phyloP scores from a whole-genome alignment of 768 basidiomycete species.

The Coprinopsis marcescibilis region DNA sequence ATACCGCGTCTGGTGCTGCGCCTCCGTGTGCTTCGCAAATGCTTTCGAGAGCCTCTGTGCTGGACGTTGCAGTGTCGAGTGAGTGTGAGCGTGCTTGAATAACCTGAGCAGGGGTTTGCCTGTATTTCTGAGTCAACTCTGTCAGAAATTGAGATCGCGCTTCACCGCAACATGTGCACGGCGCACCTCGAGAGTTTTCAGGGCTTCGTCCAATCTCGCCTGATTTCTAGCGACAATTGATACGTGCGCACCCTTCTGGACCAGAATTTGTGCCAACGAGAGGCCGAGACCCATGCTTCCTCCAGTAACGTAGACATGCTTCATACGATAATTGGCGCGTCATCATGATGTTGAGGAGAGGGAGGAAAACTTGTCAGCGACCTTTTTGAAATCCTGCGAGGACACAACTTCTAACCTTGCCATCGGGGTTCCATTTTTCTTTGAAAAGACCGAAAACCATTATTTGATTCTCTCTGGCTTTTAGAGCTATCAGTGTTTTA shows the following conservation, averaged over 20 bases:
- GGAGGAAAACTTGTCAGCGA: background rate
- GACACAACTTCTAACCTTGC: slow-evolving; percentile 34
- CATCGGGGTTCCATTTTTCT: slow-evolving; percentile 45
- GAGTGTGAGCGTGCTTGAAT: slow-evolving; percentile 64
- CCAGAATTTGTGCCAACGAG: slow-evolving; percentile 61
- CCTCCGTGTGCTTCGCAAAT: slow-evolving; percentile 52
- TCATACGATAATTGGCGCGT: background rate
- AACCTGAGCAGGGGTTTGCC: slow-evolving; percentile 52
- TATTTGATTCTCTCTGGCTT: background rate
- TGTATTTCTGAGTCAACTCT: slow-evolving; percentile 34
- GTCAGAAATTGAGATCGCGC: background rate
- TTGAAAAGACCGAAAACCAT: slow-evolving; percentile 26
- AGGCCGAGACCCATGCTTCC: slow-evolving; percentile 80
- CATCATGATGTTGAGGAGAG: background rate
- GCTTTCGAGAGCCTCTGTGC: slow-evolving; percentile 56
- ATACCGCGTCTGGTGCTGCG: slow-evolving; percentile 65
- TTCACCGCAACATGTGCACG: slow-evolving; percentile 17
- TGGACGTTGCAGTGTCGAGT: slow-evolving; percentile 44
- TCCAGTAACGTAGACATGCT: slow-evolving; percentile 88
- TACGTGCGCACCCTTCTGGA: slow-evolving; percentile 68
- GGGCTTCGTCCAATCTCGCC: slow-evolving; percentile 52
- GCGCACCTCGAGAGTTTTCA: slow-evolving; percentile 60
- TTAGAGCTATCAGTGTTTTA: too few relatives aligned
- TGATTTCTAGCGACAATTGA: slow-evolving; percentile 81
- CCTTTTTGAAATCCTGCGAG: background rate